Evolutionary conservation across 768 basidiomycete genomes (phyloP), one percentile per base, ranked within the genome.

Genomic region (Boletus edulis): DNA sequence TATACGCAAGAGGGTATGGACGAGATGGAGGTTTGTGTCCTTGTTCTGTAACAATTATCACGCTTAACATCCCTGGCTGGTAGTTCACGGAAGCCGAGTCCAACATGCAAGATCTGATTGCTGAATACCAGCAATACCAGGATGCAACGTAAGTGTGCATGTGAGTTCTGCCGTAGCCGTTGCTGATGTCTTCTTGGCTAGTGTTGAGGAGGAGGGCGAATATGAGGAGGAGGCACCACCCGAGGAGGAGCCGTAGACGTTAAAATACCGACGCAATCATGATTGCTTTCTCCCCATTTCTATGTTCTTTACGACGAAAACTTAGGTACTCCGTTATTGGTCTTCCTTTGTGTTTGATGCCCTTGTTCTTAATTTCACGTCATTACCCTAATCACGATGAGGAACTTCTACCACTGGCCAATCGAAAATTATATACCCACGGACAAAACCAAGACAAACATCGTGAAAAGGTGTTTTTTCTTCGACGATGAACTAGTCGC

Each of bases 1-100:
- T 98, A 98, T 75, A 98, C 95, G 35, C 93, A 96, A 73, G 97
- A 98, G 80, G 97, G 97, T 72, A 98, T 99, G 96, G 96, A 94
- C 71, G 93, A 94, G 81, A 92, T 94, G 91, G 91, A 94, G 80
- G 82, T 82, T 49, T 43, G 78, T 70, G 3, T n/a, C 37, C 4
- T 29, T 40, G 20, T 8, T 9, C 9, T 35, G 31, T 13, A 45
- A 4, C 10, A 17, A 15, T 42, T 24, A 24, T 41, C 9, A 29
- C 1, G 5, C 51, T 62, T 18, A 63, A 35, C 18, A 43, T 15
- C 5, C 5, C 15, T 49, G 11, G 6, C 14, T 45, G 12, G 13
- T 62, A 86, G 83, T 94, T 98, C 83, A 95, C 96, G 59, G 96
- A 98, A 75, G 96, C 95, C 53, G 95, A 98, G 77, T 94, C 91